Conservation (phyloP, 106 monocot genomes). For the Dioscorea zingiberensis region DNA sequence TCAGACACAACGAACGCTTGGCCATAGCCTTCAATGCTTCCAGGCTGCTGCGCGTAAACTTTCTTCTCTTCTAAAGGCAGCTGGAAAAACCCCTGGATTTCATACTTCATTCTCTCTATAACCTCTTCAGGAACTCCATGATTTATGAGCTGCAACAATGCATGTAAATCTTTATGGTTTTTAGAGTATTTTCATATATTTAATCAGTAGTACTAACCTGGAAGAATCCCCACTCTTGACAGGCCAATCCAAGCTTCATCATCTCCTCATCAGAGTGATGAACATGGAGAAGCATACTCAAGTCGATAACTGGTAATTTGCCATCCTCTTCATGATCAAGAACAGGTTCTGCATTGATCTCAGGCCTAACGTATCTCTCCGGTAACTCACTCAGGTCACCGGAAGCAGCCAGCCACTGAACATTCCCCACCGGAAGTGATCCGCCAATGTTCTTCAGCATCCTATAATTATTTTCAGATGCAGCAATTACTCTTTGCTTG, state of each 20-base stretch:
- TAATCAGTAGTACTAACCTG: neutral
- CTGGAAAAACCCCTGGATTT: neutral
- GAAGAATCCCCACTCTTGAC: neutral
- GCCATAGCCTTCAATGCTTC: neutral
- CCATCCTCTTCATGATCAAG: neutral
- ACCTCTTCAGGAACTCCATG: neutral
- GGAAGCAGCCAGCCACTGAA: conserved; percentile 19
- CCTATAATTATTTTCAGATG: neutral
- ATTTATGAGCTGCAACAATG: neutral
- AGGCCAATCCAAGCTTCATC: neutral
- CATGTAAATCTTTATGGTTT: neutral
- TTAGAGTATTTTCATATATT: neutral
- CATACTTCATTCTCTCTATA: neutral
- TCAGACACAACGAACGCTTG: neutral
- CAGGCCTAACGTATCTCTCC: conserved; percentile 1
- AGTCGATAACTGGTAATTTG: neutral
- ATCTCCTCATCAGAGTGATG: neutral
- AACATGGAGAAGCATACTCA: neutral
- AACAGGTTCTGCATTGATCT: neutral
- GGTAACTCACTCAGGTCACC: neutral
- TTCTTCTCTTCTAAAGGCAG: neutral
- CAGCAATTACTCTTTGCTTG: neutral
- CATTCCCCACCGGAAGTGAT: conserved; percentile 3
- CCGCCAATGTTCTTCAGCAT: neutral
- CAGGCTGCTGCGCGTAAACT: neutral